These are phyloP conservation scores for Thelonectria blattea DNA, from an alignment of 2,329 filamentous ascomycete species.

Conservation along the genomic window DNA sequence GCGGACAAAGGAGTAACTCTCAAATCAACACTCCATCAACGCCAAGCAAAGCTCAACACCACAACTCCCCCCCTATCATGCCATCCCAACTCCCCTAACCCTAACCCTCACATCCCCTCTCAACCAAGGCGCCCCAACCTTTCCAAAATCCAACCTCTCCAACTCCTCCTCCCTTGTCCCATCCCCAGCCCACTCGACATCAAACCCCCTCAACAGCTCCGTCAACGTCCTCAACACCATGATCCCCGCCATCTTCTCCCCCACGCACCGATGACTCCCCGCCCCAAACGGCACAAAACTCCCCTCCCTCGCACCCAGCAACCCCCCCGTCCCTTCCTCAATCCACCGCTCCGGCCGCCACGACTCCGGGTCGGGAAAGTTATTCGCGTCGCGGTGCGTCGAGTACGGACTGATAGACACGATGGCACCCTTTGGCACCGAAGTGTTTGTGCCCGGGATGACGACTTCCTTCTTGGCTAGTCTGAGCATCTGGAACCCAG, in stretches of 20 bases:
- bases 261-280: constrained; percentile 18
- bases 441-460: constrained; percentile 7
- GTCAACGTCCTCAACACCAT: constrained; percentile 14
- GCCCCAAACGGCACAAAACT: constrained; percentile 15
- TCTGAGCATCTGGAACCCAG: constrained; percentile 17
- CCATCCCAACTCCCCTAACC: background rate
- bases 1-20: too few relatives aligned
- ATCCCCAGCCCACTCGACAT: constrained; percentile 11
- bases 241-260: constrained; percentile 19
- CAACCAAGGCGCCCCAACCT: constrained; percentile 19
- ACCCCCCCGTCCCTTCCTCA: background rate
- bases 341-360: constrained; percentile 20
- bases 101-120: constrained; percentile 13
- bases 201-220: constrained; percentile 9
- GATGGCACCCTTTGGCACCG: constrained; percentile 8
- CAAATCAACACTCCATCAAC: too few relatives aligned
- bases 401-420: constrained; percentile 20
- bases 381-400: constrained; percentile 16
- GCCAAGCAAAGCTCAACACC: too few relatives aligned
- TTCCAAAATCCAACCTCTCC: constrained; percentile 13
- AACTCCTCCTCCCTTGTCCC: constrained; percentile 9
- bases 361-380: constrained; percentile 12
- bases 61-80: background rate
- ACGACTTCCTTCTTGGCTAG: constrained; percentile 9
- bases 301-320: background rate